These are phyloP conservation scores for Nymphaea thermarum DNA, from an alignment of 164 flowering plant genomes.

Conservation along the genomic window DNA sequence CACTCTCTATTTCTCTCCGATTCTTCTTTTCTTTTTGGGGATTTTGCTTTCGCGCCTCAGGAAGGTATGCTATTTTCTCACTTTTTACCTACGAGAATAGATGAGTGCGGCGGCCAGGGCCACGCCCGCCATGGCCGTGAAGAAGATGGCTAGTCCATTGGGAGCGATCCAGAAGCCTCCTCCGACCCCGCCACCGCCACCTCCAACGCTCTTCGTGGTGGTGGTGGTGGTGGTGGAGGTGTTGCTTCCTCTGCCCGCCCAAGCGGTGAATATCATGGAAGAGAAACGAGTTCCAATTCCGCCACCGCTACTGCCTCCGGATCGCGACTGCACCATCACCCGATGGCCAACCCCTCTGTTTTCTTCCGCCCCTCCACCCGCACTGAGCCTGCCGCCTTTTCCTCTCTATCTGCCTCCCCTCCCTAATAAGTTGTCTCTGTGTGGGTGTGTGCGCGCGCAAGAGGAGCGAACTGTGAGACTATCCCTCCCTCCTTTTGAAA, in stretches of 20 bases:
- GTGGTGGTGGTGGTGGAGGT: neutral
- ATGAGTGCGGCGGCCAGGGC: slow-evolving; percentile 54
- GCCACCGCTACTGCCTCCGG: neutral
- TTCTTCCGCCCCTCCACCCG: neutral
- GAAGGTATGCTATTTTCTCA: neutral
- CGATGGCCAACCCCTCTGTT: neutral
- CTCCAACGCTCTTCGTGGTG: too few species aligned
- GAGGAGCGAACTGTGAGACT: too few species aligned
- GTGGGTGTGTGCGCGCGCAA: too few species aligned
- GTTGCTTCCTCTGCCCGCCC: neutral
- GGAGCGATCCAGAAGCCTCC: slow-evolving; percentile 13
- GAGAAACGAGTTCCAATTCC: neutral
- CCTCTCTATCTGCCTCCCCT: neutral
- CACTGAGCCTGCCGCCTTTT: neutral
- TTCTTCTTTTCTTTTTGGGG: neutral
- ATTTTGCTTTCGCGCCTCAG: neutral
- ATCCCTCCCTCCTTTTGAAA: too few species aligned
- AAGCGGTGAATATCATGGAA: neutral
- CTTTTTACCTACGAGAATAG: slow-evolving; percentile 46
- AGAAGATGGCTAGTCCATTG: slow-evolving; percentile 25
- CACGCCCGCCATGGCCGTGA: slow-evolving; percentile 62
- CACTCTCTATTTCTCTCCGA: neutral
- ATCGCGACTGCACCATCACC: neutral
- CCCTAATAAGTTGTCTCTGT: too few species aligned
- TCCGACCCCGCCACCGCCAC: slow-evolving; percentile 8